These are phyloP conservation scores for Suillus americanus DNA, from an alignment of 768 basidiomycete species.

Conservation along the genomic window DNA sequence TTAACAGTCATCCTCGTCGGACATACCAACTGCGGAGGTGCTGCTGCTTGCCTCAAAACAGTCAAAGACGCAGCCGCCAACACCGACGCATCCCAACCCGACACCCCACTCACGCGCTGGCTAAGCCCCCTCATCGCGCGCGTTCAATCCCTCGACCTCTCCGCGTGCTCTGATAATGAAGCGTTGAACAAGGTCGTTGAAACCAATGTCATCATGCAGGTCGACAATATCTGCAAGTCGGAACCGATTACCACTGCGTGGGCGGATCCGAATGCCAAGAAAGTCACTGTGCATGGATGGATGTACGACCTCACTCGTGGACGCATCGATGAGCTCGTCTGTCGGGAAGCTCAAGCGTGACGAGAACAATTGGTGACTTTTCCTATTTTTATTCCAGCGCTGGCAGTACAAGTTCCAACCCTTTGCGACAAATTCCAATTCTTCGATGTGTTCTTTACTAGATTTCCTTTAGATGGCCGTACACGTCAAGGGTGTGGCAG, in stretches of 20 bases:
- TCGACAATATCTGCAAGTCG: slow-evolving; percentile 48
- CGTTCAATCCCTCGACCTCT: slow-evolving; percentile 42
- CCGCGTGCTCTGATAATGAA: slow-evolving; percentile 32
- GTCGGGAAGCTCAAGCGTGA: not conserved
- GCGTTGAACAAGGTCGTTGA: slow-evolving; percentile 51
- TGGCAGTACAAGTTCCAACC: not conserved
- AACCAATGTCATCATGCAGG: slow-evolving; percentile 60
- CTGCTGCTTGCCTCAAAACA: slow-evolving; percentile 51
- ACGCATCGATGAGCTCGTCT: slow-evolving; percentile 52
- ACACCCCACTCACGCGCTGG: slow-evolving; percentile 66
- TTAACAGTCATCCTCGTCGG: slow-evolving; percentile 74
- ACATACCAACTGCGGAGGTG: slow-evolving; percentile 83
- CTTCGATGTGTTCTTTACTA: not conserved
- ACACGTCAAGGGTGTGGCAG: not conserved
- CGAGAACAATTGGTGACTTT: not conserved
- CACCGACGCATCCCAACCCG: slow-evolving; percentile 23
- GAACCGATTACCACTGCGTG: slow-evolving; percentile 48
- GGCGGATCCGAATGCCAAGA: slow-evolving; percentile 28
- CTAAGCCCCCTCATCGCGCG: slow-evolving; percentile 64
- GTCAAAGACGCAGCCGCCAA: slow-evolving; percentile 34
- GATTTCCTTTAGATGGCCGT: not conserved
- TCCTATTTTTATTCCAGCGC: not conserved
- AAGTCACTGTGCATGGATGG: slow-evolving; percentile 70
- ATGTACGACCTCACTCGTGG: slow-evolving; percentile 67
- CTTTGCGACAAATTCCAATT: not conserved